phyloP scores from a whole-genome alignment of 495 filamentous ascomycete species.

The Cercophora sp. region DNA sequence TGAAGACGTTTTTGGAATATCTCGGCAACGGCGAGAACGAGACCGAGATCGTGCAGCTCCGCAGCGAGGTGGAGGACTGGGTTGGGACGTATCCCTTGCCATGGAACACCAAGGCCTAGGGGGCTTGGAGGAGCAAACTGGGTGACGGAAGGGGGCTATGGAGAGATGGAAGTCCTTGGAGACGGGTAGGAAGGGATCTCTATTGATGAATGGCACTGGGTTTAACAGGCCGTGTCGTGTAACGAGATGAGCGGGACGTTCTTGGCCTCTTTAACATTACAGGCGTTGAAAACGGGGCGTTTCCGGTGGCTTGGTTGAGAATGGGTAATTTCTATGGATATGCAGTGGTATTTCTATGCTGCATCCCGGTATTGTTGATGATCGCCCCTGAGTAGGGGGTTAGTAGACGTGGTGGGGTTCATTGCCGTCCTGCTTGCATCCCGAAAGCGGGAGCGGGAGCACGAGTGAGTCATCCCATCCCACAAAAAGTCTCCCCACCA shows the following conservation, averaged over 20 bases:
- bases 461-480: too few species aligned
- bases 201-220: constrained; percentile 10
- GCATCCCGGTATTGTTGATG: too few species aligned
- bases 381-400: too few species aligned
- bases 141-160: neutral
- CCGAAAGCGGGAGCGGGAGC: too few species aligned
- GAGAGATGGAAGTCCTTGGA: neutral
- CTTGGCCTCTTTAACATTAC: neutral
- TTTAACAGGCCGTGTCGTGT: constrained; percentile 20
- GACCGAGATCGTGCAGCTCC: constrained; percentile 78
- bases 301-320: too few species aligned
- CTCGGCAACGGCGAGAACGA: constrained; percentile 79
- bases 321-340: too few species aligned
- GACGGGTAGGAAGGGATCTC: constrained; percentile 16
- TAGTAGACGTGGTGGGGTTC: too few species aligned
- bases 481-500: too few species aligned
- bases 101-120: constrained; percentile 51
- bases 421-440: too few species aligned
- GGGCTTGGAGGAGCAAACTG: constrained; percentile 1
- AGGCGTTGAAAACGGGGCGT: neutral
- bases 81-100: constrained; percentile 87
- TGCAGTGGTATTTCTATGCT: too few species aligned
- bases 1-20: constrained; percentile 83
- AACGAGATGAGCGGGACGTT: neutral
- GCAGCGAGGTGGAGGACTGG: constrained; percentile 93